These are phyloP conservation scores for Daldinia eschscholtzii DNA, from an alignment of 2,329 filamentous ascomycete genomes.

Conservation along the genomic window DNA sequence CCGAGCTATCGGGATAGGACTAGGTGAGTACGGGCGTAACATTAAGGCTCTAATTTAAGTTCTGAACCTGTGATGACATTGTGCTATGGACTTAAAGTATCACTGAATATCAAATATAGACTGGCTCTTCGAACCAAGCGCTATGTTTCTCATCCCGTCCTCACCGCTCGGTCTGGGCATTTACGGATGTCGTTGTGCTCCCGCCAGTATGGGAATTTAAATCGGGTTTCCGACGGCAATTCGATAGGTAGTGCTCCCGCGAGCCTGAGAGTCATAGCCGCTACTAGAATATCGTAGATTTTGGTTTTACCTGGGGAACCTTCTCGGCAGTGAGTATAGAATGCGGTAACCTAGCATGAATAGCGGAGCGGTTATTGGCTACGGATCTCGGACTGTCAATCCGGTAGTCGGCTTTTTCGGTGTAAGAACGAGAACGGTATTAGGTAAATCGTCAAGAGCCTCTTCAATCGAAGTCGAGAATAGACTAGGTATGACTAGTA, in stretches of 20 bases:
- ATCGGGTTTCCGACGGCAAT: neutral
- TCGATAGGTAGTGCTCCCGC: neutral
- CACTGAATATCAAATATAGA: neutral
- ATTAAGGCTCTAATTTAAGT: neutral
- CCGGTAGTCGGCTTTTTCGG: conserved; percentile 39
- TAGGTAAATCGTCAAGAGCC: conserved; percentile 35
- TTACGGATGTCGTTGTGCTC: conserved; percentile 1
- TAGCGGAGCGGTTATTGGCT: conserved; percentile 10
- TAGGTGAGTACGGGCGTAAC: neutral
- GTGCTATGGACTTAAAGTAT: neutral
- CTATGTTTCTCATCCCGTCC: neutral
- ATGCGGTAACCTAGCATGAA: conserved; percentile 8
- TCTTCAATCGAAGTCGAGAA: conserved; percentile 28
- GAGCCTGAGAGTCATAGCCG: conserved; percentile 5
- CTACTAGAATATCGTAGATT: neutral
- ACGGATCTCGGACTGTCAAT: conserved; percentile 42
- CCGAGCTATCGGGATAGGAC: neutral
- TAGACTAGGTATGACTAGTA: conserved; percentile 26
- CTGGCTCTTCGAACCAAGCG: neutral
- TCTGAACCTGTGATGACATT: neutral
- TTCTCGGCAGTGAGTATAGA: neutral
- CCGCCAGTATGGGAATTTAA: neutral
- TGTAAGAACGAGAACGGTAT: conserved; percentile 8
- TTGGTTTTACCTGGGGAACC: neutral
- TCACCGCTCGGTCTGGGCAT: conserved; percentile 18